Base-by-base conservation (phyloP, 805 yeast genomes). In the Debaryomyces hansenii region DNA sequence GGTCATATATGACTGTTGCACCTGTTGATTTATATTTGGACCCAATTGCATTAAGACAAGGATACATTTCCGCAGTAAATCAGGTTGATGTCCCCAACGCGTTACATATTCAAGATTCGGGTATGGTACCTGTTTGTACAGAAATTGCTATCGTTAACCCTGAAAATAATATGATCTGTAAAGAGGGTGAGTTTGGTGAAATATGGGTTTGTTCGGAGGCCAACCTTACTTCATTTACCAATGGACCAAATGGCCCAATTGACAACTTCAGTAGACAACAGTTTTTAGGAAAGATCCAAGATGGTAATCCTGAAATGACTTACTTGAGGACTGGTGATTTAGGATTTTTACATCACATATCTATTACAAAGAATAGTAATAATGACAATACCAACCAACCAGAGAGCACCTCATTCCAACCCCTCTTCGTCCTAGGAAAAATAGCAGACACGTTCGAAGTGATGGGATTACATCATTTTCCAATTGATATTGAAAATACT, bases 151-250 rank as follows among this genome's bases (percentile, higher is more conserved):
- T 94, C 49, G 97, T 94, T 3, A 94, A 94, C 54, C 99, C 99
- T 1, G 97, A 94, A 60, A 92, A 97, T 0, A 66, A 78, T 38
- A 70, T 74, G 44, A 70, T 90, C 10, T 92, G 99, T 60, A 81
- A 79, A 47, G 84, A 84, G 42, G 97, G 98, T 6, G 99, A 94
- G 64, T 83, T 82, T 63, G 99, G 99, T 29, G 99, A 94, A 67
- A 90, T 94, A 34, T 94, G 98, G 98, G 95, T 92, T 2, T 81
- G 87, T 52, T 87, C 96, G 0, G 96, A 90, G 52, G 96, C 92
- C 0, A 90, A 86, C 55, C 85, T 83, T 24, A 63, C 74, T 10
- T 79, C 81, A 5, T 84, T 82, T 60, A 79, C 81, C 34, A 73
- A 78, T 42, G 82, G 82, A 3, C 77, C 77, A 0, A 72, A 74